A percentile compares a stretch with the other conserved stretches of the same genome.
Conservation (phyloP, 2,329 filamentous ascomycete species). For the Stachybotrys echinatus region DNA sequence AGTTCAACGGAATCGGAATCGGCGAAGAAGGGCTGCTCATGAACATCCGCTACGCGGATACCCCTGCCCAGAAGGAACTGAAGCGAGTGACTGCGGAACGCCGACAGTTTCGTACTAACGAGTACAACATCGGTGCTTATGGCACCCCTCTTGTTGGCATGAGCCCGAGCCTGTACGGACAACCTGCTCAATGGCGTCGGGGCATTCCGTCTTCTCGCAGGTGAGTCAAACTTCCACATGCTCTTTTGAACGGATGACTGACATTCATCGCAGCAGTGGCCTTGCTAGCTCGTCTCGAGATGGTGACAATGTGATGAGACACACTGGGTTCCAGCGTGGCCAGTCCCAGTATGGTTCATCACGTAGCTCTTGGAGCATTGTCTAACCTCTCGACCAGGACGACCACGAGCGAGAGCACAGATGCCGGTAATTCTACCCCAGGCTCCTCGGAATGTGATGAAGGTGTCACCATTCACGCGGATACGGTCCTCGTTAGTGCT, state of each 20-base stretch:
- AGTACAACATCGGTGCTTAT: constrained; percentile 77
- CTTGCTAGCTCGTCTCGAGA: constrained; percentile 22
- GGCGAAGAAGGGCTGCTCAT: constrained; percentile 77
- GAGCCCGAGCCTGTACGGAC: constrained; percentile 30
- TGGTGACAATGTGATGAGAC: constrained; percentile 18
- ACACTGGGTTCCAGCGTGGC: constrained; percentile 25
- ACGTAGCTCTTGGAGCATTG: constrained; percentile 14
- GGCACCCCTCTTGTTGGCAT: constrained; percentile 57
- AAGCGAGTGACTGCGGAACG: constrained; percentile 95
- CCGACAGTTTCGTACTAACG: constrained; percentile 90
- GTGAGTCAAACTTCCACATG: constrained; percentile 14
- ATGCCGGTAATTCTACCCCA: constrained; percentile 32
- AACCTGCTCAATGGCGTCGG: constrained; percentile 32
- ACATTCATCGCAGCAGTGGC: constrained; percentile 13
- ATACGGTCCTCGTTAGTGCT: constrained; percentile 34
- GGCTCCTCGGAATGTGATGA: constrained; percentile 47
- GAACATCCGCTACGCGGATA: constrained; percentile 96
- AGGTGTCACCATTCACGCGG: constrained; percentile 48
- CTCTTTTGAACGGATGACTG: constrained; percentile 5
- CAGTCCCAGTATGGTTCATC: constrained; percentile 29
- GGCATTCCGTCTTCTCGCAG: constrained; percentile 21
- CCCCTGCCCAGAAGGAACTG: constrained; percentile 90
- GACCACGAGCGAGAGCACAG: constrained; percentile 32
- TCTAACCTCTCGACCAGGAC: constrained; percentile 31
- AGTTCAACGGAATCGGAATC: constrained; percentile 75